A percentile compares a stretch with the other conserved stretches of the same genome.
Evolutionary conservation across 2,329 filamentous ascomycete genomes (phyloP).

Genomic region (Fusarium tupiense): DNA sequence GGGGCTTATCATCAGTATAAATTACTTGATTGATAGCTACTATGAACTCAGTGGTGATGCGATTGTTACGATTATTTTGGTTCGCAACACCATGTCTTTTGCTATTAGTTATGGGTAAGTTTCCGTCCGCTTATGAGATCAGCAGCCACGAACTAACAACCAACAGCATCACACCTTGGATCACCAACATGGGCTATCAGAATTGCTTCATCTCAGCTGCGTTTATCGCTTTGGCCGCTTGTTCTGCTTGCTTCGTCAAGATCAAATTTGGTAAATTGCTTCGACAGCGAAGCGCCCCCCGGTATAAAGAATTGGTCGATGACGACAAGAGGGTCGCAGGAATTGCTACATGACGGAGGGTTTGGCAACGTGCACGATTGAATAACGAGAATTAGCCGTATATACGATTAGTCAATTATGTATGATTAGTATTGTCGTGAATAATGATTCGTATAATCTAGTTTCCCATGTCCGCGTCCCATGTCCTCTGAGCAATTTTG

Average conservation of each 20-base stretch:
- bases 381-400: neutral
- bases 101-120: constrained; percentile 47
- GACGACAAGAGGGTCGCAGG: constrained; percentile 7
- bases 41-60: constrained; percentile 53
- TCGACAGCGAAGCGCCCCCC: constrained; percentile 26
- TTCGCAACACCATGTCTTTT: constrained; percentile 52
- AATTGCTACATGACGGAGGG: neutral
- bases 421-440: constrained; percentile 1
- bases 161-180: constrained; percentile 58
- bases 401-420: neutral
- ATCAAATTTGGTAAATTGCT: constrained; percentile 57
- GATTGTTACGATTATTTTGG: constrained; percentile 52
- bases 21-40: constrained; percentile 55
- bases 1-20: constrained; percentile 51
- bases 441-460: constrained; percentile 3
- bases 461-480: neutral
- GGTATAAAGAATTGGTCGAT: constrained; percentile 25
- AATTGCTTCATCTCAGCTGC: constrained; percentile 56
- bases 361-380: neutral
- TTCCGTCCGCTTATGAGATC: accelerated
- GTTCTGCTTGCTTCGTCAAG: constrained; percentile 55
- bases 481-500: neutral
- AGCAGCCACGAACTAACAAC: constrained; percentile 14
- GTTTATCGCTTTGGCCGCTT: constrained; percentile 51
- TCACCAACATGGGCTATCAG: constrained; percentile 52